Evolutionary conservation across 257 asterid genomes (phyloP), one percentile per base, ranked within the genome.

Genomic region (Solanum piurae): DNA sequence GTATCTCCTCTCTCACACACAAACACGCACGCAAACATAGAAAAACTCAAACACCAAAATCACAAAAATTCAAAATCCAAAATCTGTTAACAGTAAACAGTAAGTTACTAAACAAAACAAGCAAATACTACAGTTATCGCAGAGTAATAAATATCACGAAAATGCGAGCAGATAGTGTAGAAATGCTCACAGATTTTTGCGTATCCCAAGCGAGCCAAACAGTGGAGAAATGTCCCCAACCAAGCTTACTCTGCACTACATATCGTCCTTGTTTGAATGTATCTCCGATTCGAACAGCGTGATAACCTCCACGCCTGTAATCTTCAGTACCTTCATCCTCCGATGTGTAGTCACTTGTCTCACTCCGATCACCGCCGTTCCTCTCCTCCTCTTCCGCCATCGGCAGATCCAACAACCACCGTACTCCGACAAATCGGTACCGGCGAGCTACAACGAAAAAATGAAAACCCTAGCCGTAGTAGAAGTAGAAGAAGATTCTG

Each of bases 151-250:
- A 18, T 42, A 33, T 7, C 14, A 14, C 2, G 62, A 12, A 80
- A 80, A 46, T 46, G 40, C 66, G 5, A 46, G 34, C 10, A 46
- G 27, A 27, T 4, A 21, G 42, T 69, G 27, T 20, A 42, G 12
- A 34, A 86, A 46, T 71, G 2, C 46, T 73, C 46, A 86, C 88
- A 58, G 98, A 95, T 90, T 93, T 95, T 4, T 91, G 95, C 72
- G 94, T 90, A 87, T 97, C 99, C 99, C 99, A 97, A 87, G 98
- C 99, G 12, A 97, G 95, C 99, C 99, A 97, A 31, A 97, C 99
- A 75, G 99, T 97, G 79, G 99, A 97, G 89, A 97, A 97, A 88
- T 97, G 99, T n/a, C 99, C 99, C 99, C 99, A 97, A 12, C 99
- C 99, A 44, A 97, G 98, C 92, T 97, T 97, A 90, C 94, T 92